These are phyloP conservation scores for Fusarium brevicatenulatum DNA, from an alignment of 2,329 filamentous ascomycete genomes.

Conservation along the genomic window DNA sequence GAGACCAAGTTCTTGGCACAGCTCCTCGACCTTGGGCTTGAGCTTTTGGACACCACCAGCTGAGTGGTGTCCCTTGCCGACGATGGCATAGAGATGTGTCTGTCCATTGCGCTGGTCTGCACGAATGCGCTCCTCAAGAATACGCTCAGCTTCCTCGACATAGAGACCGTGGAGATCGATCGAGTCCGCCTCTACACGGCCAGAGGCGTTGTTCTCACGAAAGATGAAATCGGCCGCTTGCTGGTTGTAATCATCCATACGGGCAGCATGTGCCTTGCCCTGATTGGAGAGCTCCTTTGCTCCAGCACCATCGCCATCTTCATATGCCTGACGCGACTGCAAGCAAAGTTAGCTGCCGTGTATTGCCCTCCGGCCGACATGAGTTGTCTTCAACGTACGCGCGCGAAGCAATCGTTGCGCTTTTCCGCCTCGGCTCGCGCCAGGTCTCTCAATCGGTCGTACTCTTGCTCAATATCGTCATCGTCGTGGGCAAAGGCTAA, in stretches of 20 bases:
- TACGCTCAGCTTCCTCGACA: constrained; percentile 93
- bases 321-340: constrained; percentile 82
- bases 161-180: constrained; percentile 96
- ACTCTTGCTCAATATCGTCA: constrained; percentile 80
- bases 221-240: constrained; percentile 96
- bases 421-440: constrained; percentile 84
- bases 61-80: constrained; percentile 94
- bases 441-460: constrained; percentile 87
- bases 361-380: neutral
- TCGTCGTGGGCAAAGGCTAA: constrained; percentile 80
- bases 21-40: constrained; percentile 90
- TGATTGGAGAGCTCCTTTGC: constrained; percentile 87
- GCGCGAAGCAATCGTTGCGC: constrained; percentile 80
- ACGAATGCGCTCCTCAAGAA: constrained; percentile 85
- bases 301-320: constrained; percentile 80
- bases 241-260: constrained; percentile 89
- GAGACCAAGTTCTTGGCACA: constrained; percentile 85
- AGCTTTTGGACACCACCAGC: constrained; percentile 87
- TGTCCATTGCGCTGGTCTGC: constrained; percentile 79
- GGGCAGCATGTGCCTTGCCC: constrained; percentile 83
- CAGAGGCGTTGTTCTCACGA: constrained; percentile 87
- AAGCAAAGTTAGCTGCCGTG: constrained; percentile 15
- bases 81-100: constrained; percentile 90
- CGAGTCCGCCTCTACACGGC: constrained; percentile 79
- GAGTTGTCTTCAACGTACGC: constrained; percentile 57